Percentiles rank a stretch among this genome's conserved stretches.
These are phyloP conservation scores for Trebouxia sp. DNA, from an alignment of 139 green algal genomes.

Conservation along the genomic window DNA sequence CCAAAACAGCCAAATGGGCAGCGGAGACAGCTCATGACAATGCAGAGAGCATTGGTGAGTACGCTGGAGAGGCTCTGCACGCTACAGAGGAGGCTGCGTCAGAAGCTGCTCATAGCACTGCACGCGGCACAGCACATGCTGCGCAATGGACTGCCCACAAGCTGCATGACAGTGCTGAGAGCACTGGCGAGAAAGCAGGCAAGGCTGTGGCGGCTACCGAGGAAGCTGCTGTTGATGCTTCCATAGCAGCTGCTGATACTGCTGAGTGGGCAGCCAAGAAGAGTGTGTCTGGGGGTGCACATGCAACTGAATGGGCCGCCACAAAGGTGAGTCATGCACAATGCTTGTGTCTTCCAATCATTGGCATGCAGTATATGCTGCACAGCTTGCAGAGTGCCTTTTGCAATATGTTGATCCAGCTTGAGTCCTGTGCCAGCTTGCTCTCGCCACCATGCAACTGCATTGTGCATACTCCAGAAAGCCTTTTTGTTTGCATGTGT, in stretches of 20 bases:
- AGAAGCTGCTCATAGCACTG: slow-evolving; percentile 5
- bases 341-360: no score
- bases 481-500: no score
- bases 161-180: slow-evolving; percentile 8
- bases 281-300: background rate
- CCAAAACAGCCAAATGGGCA: slow-evolving; percentile 17
- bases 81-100: slow-evolving; percentile 1
- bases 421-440: no score
- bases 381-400: no score
- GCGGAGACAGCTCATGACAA: background rate
- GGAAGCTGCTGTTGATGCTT: slow-evolving; percentile 8
- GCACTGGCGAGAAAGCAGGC: background rate
- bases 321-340: background rate
- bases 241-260: slow-evolving; percentile 17
- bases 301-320: slow-evolving; percentile 8
- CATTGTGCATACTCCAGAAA: no score
- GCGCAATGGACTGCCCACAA: slow-evolving; percentile 17
- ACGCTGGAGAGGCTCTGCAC: background rate
- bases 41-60: background rate
- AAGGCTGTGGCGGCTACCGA: slow-evolving; percentile 4
- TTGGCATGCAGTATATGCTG: no score
- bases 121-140: background rate
- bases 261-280: background rate
- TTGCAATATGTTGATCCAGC: no score
- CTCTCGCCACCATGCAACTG: no score